Conservation (phyloP, 768 basidiomycete genomes). For the Mycena albidolilacea region DNA sequence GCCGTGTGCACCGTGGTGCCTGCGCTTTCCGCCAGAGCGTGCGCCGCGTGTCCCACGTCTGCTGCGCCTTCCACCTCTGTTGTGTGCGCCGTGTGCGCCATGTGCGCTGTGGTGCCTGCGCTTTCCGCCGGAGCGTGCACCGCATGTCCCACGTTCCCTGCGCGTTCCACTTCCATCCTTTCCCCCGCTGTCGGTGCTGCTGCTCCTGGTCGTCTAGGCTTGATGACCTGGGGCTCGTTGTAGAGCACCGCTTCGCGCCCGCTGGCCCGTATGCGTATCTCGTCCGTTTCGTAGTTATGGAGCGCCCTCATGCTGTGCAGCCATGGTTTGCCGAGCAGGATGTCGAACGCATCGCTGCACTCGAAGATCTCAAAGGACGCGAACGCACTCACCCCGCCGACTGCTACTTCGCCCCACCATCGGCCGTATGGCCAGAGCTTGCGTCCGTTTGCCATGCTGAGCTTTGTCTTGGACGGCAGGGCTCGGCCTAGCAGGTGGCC, state of each 20-base stretch:
- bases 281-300: conserved; percentile 25
- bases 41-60: too few species aligned
- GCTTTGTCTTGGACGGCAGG: conserved; percentile 5
- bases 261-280: conserved; percentile 4
- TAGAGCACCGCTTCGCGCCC: conserved; percentile 2
- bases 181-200: too few species aligned
- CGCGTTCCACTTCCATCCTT: too few species aligned
- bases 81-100: too few species aligned
- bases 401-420: conserved; percentile 26
- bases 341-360: conserved; percentile 17
- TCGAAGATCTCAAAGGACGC: conserved; percentile 32
- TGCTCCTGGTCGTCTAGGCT: background rate
- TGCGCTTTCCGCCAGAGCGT: too few species aligned
- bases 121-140: too few species aligned
- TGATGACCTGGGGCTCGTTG: conserved; percentile 4
- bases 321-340: conserved; percentile 33
- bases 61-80: too few species aligned
- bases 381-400: background rate
- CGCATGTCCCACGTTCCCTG: too few species aligned
- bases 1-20: too few species aligned
- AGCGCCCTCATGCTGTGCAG: conserved; percentile 24
- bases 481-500: conserved; percentile 21
- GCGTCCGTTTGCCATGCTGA: conserved; percentile 14
- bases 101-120: too few species aligned
- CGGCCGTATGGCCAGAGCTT: conserved; percentile 18